phyloP scores from a whole-genome alignment of 2,329 filamentous ascomycete species.

The Colletotrichum brevisporum region DNA sequence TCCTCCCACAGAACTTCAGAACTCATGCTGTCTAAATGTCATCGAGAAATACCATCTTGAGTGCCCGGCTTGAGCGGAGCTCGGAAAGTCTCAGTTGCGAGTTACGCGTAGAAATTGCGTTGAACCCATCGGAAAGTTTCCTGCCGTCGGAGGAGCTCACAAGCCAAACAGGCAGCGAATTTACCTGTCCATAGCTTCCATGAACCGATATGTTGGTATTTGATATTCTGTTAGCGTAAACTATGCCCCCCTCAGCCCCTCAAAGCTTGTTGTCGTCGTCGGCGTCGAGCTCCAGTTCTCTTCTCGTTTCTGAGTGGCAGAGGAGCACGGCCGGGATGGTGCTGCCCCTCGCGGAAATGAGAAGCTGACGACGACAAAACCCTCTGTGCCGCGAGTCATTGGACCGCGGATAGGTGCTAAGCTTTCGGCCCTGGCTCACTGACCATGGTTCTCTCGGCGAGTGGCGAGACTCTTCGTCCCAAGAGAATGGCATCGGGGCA shows the following conservation, averaged over 20 bases:
- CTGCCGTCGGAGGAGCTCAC: background rate
- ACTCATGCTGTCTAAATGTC: background rate
- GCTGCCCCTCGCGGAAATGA: too few species aligned
- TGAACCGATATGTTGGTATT: background rate
- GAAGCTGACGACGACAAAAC: background rate
- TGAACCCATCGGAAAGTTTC: background rate
- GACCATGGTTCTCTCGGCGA: background rate
- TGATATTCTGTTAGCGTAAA: background rate
- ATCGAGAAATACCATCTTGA: background rate
- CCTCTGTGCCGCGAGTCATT: background rate
- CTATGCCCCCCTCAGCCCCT: background rate
- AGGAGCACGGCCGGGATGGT: too few species aligned
- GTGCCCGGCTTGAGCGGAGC: background rate
- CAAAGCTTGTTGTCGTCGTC: constrained; percentile 11
- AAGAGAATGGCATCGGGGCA: background rate
- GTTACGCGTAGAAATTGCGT: too few species aligned
- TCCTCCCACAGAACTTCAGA: background rate
- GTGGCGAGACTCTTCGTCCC: background rate
- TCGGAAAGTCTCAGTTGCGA: background rate
- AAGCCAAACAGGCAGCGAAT: background rate
- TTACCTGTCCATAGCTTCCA: background rate
- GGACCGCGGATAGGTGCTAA: background rate
- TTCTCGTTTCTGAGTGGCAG: too few species aligned
- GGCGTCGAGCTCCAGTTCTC: too few species aligned
- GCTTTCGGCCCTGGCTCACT: background rate